Evolutionary conservation across 2,329 filamentous ascomycete species (phyloP).

Genomic region (Akanthomyces muscarius): DNA sequence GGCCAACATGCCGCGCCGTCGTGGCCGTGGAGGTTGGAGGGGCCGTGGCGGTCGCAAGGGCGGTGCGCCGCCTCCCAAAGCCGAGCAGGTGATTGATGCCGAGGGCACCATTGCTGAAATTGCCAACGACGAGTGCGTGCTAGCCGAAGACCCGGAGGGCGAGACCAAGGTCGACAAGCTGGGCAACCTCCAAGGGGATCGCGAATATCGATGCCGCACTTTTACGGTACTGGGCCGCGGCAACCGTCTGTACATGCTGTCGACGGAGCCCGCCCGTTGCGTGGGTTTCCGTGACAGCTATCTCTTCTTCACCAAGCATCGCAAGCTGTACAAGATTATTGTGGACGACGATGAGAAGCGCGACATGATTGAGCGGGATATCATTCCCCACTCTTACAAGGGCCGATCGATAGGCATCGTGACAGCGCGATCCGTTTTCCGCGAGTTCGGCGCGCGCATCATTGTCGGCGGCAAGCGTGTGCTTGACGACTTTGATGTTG

Average conservation of each 20-base stretch:
- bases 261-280: slow-evolving; percentile 92
- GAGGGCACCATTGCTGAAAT: slow-evolving; percentile 91
- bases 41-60: slow-evolving; percentile 63
- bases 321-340: slow-evolving; percentile 95
- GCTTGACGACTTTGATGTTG: slow-evolving; percentile 83
- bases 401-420: slow-evolving; percentile 95
- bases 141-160: slow-evolving; percentile 83
- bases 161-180: slow-evolving; percentile 91
- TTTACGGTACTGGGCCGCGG: slow-evolving; percentile 86
- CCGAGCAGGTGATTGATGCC: slow-evolving; percentile 83
- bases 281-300: slow-evolving; percentile 98
- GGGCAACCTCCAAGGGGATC: slow-evolving; percentile 74
- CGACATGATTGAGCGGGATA: slow-evolving; percentile 89
- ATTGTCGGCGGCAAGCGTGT: slow-evolving; percentile 85
- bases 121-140: slow-evolving; percentile 81
- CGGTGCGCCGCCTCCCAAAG: slow-evolving; percentile 69
- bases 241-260: slow-evolving; percentile 92
- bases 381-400: slow-evolving; percentile 98
- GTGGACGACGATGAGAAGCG: slow-evolving; percentile 96
- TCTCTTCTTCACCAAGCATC: slow-evolving; percentile 97
- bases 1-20: slow-evolving; percentile 56
- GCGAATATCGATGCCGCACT: slow-evolving; percentile 92
- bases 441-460: slow-evolving; percentile 93
- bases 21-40: slow-evolving; percentile 68
- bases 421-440: slow-evolving; percentile 91